phyloP scores from a whole-genome alignment of 2,329 filamentous ascomycete genomes.

The Verticillium isaacii region DNA sequence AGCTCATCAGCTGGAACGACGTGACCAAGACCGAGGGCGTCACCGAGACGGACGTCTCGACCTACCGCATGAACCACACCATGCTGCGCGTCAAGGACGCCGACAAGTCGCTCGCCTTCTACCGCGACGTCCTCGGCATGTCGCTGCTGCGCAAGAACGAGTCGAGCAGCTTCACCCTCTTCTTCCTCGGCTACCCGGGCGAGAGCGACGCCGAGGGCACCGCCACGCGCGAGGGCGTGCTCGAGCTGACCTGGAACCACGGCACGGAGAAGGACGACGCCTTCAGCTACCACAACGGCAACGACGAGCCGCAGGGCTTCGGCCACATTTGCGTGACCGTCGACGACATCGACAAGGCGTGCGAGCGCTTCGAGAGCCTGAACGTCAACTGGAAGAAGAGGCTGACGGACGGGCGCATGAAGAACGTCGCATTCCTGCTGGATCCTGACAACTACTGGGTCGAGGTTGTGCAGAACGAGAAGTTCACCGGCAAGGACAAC shows the following conservation, averaged over 20 bases:
- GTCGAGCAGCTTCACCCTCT: constrained; percentile 77
- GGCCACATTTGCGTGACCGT: constrained; percentile 88
- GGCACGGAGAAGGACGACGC: constrained; percentile 78
- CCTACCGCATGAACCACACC: constrained; percentile 83
- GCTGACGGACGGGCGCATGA: constrained; percentile 87
- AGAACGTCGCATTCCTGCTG: constrained; percentile 86
- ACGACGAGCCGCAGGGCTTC: constrained; percentile 86
- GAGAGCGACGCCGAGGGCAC: constrained; percentile 47
- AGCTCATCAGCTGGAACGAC: constrained; percentile 70
- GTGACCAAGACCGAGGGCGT: constrained; percentile 68
- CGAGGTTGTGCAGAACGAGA: constrained; percentile 74
- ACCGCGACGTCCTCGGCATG: constrained; percentile 89
- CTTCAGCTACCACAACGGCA: constrained; percentile 90
- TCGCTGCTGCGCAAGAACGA: constrained; percentile 69
- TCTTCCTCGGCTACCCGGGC: constrained; percentile 74
- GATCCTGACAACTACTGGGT: constrained; percentile 88
- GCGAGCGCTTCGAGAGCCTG: constrained; percentile 76
- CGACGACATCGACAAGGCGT: constrained; percentile 84
- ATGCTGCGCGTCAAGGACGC: constrained; percentile 92
- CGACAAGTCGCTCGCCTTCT: constrained; percentile 71
- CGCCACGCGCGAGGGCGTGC: constrained; percentile 71
- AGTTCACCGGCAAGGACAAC: constrained; percentile 49
- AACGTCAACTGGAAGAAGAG: constrained; percentile 92
- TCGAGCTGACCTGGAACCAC: constrained; percentile 86
- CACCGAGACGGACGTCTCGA: constrained; percentile 65